A percentile compares a stretch with the other conserved stretches of the same genome.
These are phyloP conservation scores for Diplodia seriata DNA, from an alignment of 2,329 filamentous ascomycete genomes.

Conservation along the genomic window DNA sequence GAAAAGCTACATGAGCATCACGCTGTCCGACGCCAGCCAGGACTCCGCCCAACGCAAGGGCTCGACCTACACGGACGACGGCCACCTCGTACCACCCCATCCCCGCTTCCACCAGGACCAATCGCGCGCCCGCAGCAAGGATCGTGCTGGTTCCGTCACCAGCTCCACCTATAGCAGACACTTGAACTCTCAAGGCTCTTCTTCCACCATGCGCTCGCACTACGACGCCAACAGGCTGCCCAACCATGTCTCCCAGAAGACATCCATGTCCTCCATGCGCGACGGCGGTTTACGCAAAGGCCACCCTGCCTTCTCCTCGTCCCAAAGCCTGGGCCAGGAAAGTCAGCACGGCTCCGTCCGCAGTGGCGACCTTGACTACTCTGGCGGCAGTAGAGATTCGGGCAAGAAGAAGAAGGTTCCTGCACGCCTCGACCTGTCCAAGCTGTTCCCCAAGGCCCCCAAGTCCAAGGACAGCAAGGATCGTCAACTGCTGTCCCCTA, in stretches of 20 bases:
- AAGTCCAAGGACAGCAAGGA: slow-evolving; percentile 37
- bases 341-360: slow-evolving; percentile 25
- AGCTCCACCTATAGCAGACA: slow-evolving; percentile 41
- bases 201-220: slow-evolving; percentile 51
- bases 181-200: slow-evolving; percentile 45
- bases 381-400: not conserved
- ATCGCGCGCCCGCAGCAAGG: slow-evolving; percentile 35
- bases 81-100: slow-evolving; percentile 33
- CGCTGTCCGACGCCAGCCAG: slow-evolving; percentile 43
- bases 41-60: slow-evolving; percentile 40
- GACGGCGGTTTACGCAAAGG: slow-evolving; percentile 53
- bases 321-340: slow-evolving; percentile 34
- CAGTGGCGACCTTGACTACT: not conserved
- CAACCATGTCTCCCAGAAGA: slow-evolving; percentile 53
- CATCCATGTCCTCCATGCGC: slow-evolving; percentile 52
- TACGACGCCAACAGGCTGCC: slow-evolving; percentile 53
- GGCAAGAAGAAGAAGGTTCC: slow-evolving; percentile 44
- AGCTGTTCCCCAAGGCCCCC: slow-evolving; percentile 50
- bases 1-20: slow-evolving; percentile 44
- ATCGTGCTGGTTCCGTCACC: slow-evolving; percentile 40
- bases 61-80: slow-evolving; percentile 37
- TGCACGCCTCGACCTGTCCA: slow-evolving; percentile 50
- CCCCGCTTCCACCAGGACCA: slow-evolving; percentile 25
- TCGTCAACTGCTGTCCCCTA: slow-evolving; percentile 46
- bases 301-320: slow-evolving; percentile 39